Percentiles rank a stretch among this genome's conserved stretches.
phyloP scores from a whole-genome alignment of 1,284 basidiomycete species.

The Cutaneotrichosporon dermatis region DNA sequence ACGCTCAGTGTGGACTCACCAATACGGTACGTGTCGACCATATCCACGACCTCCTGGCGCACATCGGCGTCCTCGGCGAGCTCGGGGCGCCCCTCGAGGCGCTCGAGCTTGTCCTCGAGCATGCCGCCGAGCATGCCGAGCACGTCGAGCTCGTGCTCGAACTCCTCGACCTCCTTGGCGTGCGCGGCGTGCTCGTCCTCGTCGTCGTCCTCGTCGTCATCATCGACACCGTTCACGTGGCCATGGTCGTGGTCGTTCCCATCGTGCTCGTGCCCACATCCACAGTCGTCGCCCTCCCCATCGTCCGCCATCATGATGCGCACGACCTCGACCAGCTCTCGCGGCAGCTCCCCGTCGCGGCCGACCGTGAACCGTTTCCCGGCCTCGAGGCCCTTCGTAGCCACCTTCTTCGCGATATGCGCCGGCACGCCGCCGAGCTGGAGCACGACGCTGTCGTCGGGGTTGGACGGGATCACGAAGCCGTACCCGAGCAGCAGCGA shows the following conservation, averaged over 20 bases:
- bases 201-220: constrained; percentile 59
- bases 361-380: constrained; percentile 61
- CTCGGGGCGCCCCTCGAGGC: constrained; percentile 11
- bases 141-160: constrained; percentile 58
- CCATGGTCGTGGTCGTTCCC: constrained; percentile 9
- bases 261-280: constrained; percentile 29
- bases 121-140: constrained; percentile 60
- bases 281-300: background rate
- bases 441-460: constrained; percentile 76
- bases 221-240: constrained; percentile 51
- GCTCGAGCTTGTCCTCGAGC: constrained; percentile 55
- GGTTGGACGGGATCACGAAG: constrained; percentile 69
- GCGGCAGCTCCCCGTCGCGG: constrained; percentile 55
- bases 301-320: constrained; percentile 34
- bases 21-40: background rate
- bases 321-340: constrained; percentile 60
- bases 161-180: constrained; percentile 55
- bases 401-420: constrained; percentile 17
- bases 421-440: constrained; percentile 58
- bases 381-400: constrained; percentile 30
- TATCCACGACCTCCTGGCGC: background rate
- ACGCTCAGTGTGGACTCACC: background rate
- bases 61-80: constrained; percentile 34
- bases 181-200: constrained; percentile 43
- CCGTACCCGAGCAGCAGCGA: constrained; percentile 84